Evolutionary conservation across 306 rosid species (phyloP).

Genomic region (Acmispon strigosus): DNA sequence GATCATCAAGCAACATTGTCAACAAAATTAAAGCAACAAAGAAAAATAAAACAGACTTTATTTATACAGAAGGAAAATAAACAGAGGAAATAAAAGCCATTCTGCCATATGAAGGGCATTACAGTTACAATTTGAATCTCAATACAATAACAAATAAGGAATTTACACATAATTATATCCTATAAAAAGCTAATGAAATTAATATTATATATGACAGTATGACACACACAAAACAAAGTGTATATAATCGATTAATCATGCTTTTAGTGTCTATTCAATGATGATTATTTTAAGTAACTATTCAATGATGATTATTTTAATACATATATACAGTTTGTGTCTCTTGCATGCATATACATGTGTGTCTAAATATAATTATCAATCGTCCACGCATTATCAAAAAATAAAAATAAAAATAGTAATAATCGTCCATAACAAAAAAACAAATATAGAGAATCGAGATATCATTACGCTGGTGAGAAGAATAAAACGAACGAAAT

Average conservation of each 20-base stretch:
- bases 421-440: background rate
- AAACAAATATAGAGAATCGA: background rate
- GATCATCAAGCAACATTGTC: background rate
- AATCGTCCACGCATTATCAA: too few relatives aligned
- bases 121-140: background rate
- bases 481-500: constrained; percentile 65
- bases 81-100: background rate
- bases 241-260: background rate
- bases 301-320: too few relatives aligned
- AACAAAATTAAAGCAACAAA: background rate
- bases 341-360: too few relatives aligned
- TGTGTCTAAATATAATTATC: too few relatives aligned
- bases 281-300: too few relatives aligned
- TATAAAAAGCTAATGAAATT: background rate
- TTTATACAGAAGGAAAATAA: background rate
- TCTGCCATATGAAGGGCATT: background rate
- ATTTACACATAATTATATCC: background rate
- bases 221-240: background rate
- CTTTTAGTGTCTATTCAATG: background rate
- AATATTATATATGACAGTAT: too few relatives aligned
- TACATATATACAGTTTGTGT: too few relatives aligned
- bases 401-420: too few relatives aligned
- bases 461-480: constrained; percentile 54
- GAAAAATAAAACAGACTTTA: background rate
- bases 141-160: background rate